phyloP scores from a whole-genome alignment of 176 grass and related monocot species.

The Rhynchospora pubera region DNA sequence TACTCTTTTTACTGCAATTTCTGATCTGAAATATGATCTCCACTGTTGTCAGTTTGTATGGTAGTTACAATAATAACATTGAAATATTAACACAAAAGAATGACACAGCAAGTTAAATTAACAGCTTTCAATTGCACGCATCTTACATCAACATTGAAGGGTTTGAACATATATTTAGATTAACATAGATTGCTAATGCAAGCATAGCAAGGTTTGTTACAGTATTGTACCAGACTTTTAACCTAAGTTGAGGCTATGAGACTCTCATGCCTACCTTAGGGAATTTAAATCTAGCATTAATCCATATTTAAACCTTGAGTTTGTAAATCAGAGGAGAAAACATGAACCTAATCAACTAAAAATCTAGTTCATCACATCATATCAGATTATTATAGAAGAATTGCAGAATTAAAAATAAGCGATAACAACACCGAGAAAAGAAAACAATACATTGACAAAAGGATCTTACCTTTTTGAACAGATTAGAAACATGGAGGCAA shows the following conservation, averaged over 20 bases:
- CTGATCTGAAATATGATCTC: not conserved
- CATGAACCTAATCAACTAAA: not conserved
- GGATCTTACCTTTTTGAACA: not conserved
- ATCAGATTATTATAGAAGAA: not conserved
- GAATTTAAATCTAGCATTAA: not conserved
- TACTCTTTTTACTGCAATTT: not conserved
- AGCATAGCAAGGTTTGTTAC: not conserved
- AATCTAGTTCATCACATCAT: not conserved
- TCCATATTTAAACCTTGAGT: not conserved
- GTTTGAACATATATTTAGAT: not conserved
- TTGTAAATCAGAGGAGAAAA: not conserved
- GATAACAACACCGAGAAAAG: not conserved
- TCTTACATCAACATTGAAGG: not conserved
- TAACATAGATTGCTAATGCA: not conserved
- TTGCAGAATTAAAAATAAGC: not conserved
- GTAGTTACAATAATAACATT: not conserved
- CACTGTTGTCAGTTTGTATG: not conserved
- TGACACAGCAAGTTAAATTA: not conserved
- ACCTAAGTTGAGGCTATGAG: not conserved
- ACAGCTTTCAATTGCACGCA: not conserved
- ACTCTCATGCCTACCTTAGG: not conserved
- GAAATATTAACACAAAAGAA: not conserved
- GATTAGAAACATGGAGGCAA: constrained; percentile 2
- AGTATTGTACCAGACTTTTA: not conserved
- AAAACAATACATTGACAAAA: not conserved